A percentile compares a stretch with the other conserved stretches of the same genome.
Evolutionary conservation across 2,329 filamentous ascomycete genomes (phyloP).

Genomic region (Cylindrodendrum hubeiense): DNA sequence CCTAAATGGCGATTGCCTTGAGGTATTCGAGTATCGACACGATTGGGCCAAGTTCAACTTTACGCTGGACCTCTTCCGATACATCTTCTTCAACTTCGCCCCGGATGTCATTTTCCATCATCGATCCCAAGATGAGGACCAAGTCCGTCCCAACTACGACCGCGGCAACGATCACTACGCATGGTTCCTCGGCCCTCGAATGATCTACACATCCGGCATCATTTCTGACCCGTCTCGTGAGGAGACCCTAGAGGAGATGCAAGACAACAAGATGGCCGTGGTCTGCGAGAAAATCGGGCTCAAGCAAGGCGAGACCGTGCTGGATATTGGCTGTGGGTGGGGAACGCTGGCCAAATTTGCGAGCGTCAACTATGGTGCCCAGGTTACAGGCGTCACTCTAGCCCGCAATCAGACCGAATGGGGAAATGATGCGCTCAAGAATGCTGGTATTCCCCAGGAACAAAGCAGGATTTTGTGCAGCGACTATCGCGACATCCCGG

Average conservation of each 20-base stretch:
- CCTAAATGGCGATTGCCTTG: constrained; percentile 89
- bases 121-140: constrained; percentile 92
- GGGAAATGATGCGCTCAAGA: constrained; percentile 88
- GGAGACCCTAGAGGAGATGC: constrained; percentile 91
- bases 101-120: constrained; percentile 91
- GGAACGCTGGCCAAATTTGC: constrained; percentile 93
- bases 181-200: constrained; percentile 96
- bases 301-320: constrained; percentile 80
- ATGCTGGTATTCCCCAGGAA: constrained; percentile 80
- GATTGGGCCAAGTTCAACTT: constrained; percentile 96
- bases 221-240: constrained; percentile 88
- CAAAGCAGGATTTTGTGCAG: constrained; percentile 92
- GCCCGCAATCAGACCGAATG: constrained; percentile 94
- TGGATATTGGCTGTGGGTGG: constrained; percentile 97
- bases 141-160: constrained; percentile 96
- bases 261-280: constrained; percentile 94
- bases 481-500: constrained; percentile 93
- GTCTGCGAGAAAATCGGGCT: constrained; percentile 95
- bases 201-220: constrained; percentile 96
- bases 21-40: constrained; percentile 89
- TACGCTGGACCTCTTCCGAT: constrained; percentile 84
- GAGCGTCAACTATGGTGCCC: constrained; percentile 86
- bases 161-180: constrained; percentile 95
- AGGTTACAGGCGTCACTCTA: constrained; percentile 88
- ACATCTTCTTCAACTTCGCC: constrained; percentile 84